Evolutionary conservation across 1,139 yeast species (phyloP), one percentile per base, ranked within the genome.

Genomic region (Blastobotrys elegans): DNA sequence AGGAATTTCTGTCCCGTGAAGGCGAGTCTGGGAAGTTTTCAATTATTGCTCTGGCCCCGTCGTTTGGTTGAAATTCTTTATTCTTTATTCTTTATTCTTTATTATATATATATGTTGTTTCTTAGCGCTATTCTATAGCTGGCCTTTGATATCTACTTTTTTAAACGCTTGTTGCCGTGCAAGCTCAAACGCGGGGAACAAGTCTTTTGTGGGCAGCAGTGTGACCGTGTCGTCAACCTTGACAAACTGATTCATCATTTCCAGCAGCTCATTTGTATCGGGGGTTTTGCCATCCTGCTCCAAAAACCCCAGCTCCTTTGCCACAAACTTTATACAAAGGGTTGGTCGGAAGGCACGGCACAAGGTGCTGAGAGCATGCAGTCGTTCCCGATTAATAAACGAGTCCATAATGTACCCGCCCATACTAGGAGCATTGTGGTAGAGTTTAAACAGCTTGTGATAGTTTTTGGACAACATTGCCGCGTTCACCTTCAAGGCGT

Each of bases 71-170:
- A 18, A 26, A 24, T 16, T n/a, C 5, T 24, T 21, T 36, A 17
- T 10, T 44, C 21, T 33, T n/a, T n/a, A n/a, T n/a, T n/a, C n/a
- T n/a, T n/a, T n/a, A n/a, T n/a, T 26, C 24, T 8, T 30, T 17
- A 6, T 11, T n/a, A n/a, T 29, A 20, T 24, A 18, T 22, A 22
- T 27, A 20, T 8, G 11, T 7, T 24, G 13, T 26, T 5, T 40
- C 30, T 30, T 30, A 8, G 2, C 2, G 10, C 2, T 20, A 27
- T 17, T 29, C 11, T 48, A 45, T 11, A 44, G 74, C 64, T 90
- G 97, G 0, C 97, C 97, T 69, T 89, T 90, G 52, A 90, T 89
- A 62, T 90, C 97, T n/a, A 90, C 81, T 60, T 77, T 84, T 51
- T 72, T 76, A 55, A 76, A 76, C 26, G 69, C 72, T 7, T 73